A percentile compares a stretch with the other conserved stretches of the same genome.
phyloP scores from a whole-genome alignment of 2,329 filamentous ascomycete genomes.

The Talaromyces sp. region DNA sequence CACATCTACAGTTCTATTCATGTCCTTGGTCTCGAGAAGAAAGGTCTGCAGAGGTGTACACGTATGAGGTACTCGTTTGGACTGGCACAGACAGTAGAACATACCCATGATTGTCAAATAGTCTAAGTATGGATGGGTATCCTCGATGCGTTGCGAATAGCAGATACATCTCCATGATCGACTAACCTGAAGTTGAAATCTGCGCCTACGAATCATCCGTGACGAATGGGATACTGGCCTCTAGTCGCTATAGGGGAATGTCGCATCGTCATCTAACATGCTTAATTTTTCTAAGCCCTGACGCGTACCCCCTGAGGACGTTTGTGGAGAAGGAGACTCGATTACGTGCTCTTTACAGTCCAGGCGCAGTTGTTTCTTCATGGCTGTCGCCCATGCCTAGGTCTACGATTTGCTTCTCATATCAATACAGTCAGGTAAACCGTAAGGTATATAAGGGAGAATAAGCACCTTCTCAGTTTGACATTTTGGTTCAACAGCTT shows the following conservation, averaged over 20 bases:
- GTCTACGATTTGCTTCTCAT: neutral
- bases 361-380: neutral
- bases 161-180: neutral
- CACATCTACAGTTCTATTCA: neutral
- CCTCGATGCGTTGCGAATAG: neutral
- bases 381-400: neutral
- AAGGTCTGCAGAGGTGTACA: neutral
- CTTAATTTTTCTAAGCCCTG: neutral
- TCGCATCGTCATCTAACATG: neutral
- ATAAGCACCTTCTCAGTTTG: neutral
- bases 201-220: neutral
- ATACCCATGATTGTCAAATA: neutral
- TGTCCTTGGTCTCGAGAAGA: neutral
- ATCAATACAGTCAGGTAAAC: neutral
- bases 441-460: neutral
- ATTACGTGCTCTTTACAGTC: neutral
- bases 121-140: neutral
- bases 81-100: neutral
- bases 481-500: neutral
- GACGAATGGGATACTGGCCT: neutral
- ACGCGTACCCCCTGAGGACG: neutral
- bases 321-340: neutral
- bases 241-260: neutral
- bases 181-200: neutral
- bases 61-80: neutral